These are phyloP conservation scores for Discostella stelligera DNA, from an alignment of 352 stramenopile genomes.

Conservation along the genomic window DNA sequence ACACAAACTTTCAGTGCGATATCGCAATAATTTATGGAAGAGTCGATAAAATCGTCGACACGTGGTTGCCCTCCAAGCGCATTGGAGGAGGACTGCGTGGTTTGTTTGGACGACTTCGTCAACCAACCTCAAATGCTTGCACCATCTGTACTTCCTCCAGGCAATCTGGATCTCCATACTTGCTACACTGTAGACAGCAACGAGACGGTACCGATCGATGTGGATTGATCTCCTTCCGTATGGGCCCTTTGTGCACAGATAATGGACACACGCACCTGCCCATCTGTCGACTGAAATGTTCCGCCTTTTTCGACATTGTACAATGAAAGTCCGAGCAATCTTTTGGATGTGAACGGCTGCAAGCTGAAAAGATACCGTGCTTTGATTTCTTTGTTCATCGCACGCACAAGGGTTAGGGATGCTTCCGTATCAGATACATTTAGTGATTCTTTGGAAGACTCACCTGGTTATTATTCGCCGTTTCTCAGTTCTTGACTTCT, in stretches of 20 bases:
- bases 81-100: slow-evolving; percentile 27
- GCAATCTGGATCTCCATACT: slow-evolving; percentile 20
- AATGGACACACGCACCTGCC: slow-evolving; percentile 35
- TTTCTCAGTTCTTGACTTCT: slow-evolving; percentile 19
- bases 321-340: slow-evolving; percentile 16
- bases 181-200: slow-evolving; percentile 16
- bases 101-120: not conserved
- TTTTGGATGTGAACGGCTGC: slow-evolving; percentile 33
- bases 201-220: slow-evolving; percentile 14
- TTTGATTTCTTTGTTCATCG: not conserved
- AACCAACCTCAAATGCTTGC: slow-evolving; percentile 16
- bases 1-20: not conserved
- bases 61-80: slow-evolving; percentile 10
- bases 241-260: slow-evolving; percentile 36
- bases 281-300: slow-evolving; percentile 21
- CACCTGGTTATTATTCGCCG: slow-evolving; percentile 5
- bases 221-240: slow-evolving; percentile 27
- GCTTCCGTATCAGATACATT: not conserved
- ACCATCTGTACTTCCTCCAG: slow-evolving; percentile 26
- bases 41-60: slow-evolving; percentile 24
- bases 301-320: slow-evolving; percentile 14
- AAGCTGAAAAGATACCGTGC: slow-evolving; percentile 25
- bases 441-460: slow-evolving; percentile 3
- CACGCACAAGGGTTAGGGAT: not conserved
- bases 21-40: slow-evolving; percentile 6